phyloP scores from a whole-genome alignment of 257 asterid genomes.

The Nemophila menziesii region DNA sequence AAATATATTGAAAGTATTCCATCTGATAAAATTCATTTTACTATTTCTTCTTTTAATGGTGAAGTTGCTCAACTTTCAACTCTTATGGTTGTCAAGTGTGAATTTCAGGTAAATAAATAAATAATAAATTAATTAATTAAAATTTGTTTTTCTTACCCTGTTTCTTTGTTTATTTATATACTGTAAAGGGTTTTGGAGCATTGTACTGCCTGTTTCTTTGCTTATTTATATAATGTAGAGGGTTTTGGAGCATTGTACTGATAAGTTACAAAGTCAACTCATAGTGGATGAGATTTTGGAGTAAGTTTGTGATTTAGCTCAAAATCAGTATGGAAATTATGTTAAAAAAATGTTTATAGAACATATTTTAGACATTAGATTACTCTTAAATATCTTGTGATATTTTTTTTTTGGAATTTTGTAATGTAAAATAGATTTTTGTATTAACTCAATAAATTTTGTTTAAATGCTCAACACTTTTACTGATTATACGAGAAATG shows the following conservation, averaged over 20 bases:
- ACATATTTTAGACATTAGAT: too few species aligned
- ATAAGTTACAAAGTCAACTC: constrained; percentile 39
- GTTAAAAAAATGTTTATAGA: too few species aligned
- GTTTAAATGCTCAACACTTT: too few species aligned
- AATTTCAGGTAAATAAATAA: constrained; percentile 55
- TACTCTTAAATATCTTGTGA: too few species aligned
- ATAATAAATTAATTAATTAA: background rate
- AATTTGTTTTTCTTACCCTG: too few species aligned
- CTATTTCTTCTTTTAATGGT: constrained; percentile 60
- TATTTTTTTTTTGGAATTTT: too few species aligned
- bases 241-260: constrained; percentile 74
- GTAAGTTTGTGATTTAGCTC: constrained; percentile 29
- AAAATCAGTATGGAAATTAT: background rate
- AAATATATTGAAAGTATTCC: constrained; percentile 78
- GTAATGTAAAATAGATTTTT: too few species aligned
- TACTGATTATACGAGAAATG: too few species aligned
- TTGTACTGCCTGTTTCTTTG: constrained; percentile 23
- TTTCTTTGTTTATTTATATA: too few species aligned
- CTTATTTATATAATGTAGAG: constrained; percentile 45
- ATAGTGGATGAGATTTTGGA: constrained; percentile 83
- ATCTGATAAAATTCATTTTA: constrained; percentile 44
- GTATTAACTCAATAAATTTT: too few species aligned
- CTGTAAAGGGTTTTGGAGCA: too few species aligned
- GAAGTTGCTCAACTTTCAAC: constrained; percentile 72
- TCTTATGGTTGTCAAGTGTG: constrained; percentile 96